These are phyloP conservation scores for Bassia scoparia DNA, from an alignment of 148 eudicot species.

Conservation along the genomic window DNA sequence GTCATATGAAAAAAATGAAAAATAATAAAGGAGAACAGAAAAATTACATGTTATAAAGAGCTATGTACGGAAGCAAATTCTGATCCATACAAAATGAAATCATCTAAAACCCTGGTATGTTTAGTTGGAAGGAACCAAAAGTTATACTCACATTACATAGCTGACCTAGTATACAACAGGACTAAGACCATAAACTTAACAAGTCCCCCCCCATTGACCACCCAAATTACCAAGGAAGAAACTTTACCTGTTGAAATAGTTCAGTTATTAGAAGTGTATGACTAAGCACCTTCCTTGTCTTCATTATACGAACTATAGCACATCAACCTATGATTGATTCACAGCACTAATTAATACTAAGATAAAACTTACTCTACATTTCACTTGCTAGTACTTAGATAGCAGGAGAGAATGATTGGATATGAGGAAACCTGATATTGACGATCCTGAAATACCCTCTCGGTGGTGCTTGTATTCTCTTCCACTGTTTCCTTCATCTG, in stretches of 20 bases:
- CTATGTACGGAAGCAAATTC: too few relatives aligned
- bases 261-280: constrained; percentile 94
- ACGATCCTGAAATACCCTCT: constrained; percentile 97
- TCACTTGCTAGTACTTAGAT: background rate
- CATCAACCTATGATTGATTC: constrained; percentile 61
- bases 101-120: too few relatives aligned
- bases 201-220: background rate
- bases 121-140: too few relatives aligned
- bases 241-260: constrained; percentile 87
- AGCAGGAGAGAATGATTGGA: background rate
- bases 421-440: constrained; percentile 70
- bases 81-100: too few relatives aligned
- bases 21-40: too few relatives aligned
- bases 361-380: background rate
- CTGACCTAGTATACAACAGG: too few relatives aligned
- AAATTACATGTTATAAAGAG: too few relatives aligned
- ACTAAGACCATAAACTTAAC: too few relatives aligned
- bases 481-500: constrained; percentile 99
- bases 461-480: constrained; percentile 92
- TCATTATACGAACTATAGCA: constrained; percentile 98
- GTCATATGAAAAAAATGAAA: too few relatives aligned
- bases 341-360: background rate
- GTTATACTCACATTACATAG: too few relatives aligned
- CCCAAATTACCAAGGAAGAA: background rate
- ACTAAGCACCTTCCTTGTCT: constrained; percentile 92